These are phyloP conservation scores for Simplicillium aogashimaense DNA, from an alignment of 2,329 filamentous ascomycete species.

Conservation along the genomic window DNA sequence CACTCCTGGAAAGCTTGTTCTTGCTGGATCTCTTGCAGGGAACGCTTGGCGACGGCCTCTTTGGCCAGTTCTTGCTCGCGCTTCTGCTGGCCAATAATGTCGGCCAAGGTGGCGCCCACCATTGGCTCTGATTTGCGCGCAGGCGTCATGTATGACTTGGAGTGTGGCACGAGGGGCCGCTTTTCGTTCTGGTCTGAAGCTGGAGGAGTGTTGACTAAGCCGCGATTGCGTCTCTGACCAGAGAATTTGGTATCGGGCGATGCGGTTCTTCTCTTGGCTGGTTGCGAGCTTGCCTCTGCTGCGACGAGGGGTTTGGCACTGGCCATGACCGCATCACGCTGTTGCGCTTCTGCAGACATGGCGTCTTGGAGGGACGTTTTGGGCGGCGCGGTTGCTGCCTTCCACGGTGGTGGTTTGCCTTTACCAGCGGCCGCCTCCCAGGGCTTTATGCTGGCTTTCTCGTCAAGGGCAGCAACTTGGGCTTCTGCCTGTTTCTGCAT, in stretches of 20 bases:
- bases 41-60: conserved; percentile 79
- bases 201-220: conserved; percentile 16
- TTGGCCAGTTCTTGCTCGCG: conserved; percentile 73
- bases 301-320: conserved; percentile 32
- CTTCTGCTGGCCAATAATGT: conserved; percentile 82
- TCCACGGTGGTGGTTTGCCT: conserved; percentile 54
- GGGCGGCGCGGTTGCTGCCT: conserved; percentile 38
- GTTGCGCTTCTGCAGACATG: conserved; percentile 21
- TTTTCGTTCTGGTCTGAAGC: conserved; percentile 18
- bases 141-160: conserved; percentile 47
- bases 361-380: conserved; percentile 42
- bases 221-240: conserved; percentile 38
- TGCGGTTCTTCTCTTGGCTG: conserved; percentile 37
- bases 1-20: conserved; percentile 96
- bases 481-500: conserved; percentile 53
- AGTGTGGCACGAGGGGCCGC: conserved; percentile 44
- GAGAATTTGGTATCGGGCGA: conserved; percentile 55
- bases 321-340: conserved; percentile 16
- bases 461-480: conserved; percentile 27
- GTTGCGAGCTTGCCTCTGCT: conserved; percentile 27
- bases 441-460: conserved; percentile 21
- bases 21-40: conserved; percentile 87
- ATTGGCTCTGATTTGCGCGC: conserved; percentile 52
- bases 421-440: conserved; percentile 32
- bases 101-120: conserved; percentile 66